Base-by-base conservation (phyloP, 345 rosid species). In the Raphanus sativus region DNA sequence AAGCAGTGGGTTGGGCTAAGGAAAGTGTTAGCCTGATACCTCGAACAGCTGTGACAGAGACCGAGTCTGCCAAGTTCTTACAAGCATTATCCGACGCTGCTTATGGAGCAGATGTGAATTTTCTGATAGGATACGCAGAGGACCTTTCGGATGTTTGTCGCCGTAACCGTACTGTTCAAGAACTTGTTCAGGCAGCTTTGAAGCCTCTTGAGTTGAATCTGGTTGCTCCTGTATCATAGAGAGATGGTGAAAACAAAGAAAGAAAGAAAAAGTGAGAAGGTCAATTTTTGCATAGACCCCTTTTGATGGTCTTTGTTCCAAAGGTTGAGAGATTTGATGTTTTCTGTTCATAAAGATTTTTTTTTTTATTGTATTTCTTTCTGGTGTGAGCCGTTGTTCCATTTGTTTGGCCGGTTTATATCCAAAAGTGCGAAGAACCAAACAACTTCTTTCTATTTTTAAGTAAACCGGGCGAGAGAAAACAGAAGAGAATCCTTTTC, bases 141-240 rank as follows among this genome's bases (percentile, higher is more conserved):
- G 99, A 95, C 65, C 80, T 95, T 25, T 95, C 97, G 2, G 99
- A 95, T 50, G 94, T 95, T 40, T 91, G 99, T 77, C 89, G 96
- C 8, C 91, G 99, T 10, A 95, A 95, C 78, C 83, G 93, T 67
- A 93, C 97, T 2, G 98, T 93, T 70, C 97, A 87, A 79, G 97
- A 96, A 77, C 86, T 96, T 9, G 99, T 96, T 29, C 97, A 93
- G 84, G 93, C 88, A 80, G 88, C 97, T 67, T 78, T 96, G 80
- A 90, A 89, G 84, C 95, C 97, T 29, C 96, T 81, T 1, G 96
- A 93, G 83, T 80, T 93, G 84, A 89, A 83, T 79, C 59, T 80
- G 84, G 84, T 77, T 55, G 81, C 81, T 54, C 74, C 76, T 83
- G 89, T 82, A 79, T 81, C 84, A 86, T 91, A 86, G 15, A 32